Conservation (phyloP, 306 rosid species). For the Hippophae tibetana region DNA sequence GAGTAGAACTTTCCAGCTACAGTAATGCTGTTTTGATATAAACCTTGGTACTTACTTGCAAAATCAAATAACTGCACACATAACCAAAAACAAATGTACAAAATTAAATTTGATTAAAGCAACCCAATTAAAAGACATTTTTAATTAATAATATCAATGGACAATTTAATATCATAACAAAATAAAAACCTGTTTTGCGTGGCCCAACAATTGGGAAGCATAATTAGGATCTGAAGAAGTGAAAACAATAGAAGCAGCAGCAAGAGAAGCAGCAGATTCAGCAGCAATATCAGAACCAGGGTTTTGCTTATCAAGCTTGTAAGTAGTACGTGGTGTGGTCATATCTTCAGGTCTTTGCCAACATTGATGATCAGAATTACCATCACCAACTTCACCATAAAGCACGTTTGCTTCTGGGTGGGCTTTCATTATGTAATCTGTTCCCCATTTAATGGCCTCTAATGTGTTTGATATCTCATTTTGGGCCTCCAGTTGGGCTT, state of each 20-base stretch:
- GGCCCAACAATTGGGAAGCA: slow-evolving; percentile 20
- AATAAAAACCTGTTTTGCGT: slow-evolving; percentile 38
- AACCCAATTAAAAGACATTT: background rate
- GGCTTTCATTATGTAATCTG: slow-evolving; percentile 48
- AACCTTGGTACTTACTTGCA: slow-evolving; percentile 22
- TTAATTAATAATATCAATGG: no score
- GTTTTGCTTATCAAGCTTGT: slow-evolving; percentile 20
- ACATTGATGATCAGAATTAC: slow-evolving; percentile 43
- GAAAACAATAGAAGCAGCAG: slow-evolving; percentile 51
- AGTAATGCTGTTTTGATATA: slow-evolving; percentile 33
- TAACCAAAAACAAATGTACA: background rate
- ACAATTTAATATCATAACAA: no score
- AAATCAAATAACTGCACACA: slow-evolving; percentile 41
- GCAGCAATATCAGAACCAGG: slow-evolving; percentile 65
- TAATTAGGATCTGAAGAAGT: slow-evolving; percentile 1
- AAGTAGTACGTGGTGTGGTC: slow-evolving; percentile 36
- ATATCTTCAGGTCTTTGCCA: slow-evolving; percentile 71
- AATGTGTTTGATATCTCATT: slow-evolving; percentile 35
- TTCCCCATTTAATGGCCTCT: slow-evolving; percentile 55
- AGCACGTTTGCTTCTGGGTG: slow-evolving; percentile 30
- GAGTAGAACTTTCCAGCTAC: slow-evolving; percentile 23
- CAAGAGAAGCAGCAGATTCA: slow-evolving; percentile 55
- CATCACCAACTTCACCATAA: slow-evolving; percentile 46
- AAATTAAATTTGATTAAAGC: background rate
- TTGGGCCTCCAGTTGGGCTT: slow-evolving; percentile 4